Base-by-base conservation (phyloP, 2,329 filamentous ascomycete genomes). In the Trichoderma afroharzianum region DNA sequence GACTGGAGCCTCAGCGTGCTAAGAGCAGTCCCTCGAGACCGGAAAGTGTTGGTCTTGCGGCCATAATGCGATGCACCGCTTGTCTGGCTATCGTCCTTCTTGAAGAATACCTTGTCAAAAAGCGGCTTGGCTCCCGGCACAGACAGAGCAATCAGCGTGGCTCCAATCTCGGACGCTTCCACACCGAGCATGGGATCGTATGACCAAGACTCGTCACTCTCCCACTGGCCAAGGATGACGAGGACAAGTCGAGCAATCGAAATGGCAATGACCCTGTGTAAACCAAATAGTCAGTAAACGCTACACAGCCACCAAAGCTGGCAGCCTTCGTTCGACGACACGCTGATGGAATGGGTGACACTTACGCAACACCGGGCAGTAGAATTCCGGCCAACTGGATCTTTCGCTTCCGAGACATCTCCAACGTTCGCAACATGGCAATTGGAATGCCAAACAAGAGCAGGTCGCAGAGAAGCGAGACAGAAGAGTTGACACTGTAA, bases 151-250 rank as follows among this genome's bases (percentile, higher is more conserved):
- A 87, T 83, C 28, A 87, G 75, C 0, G 86, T 87, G 1, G 82
- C 81, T 4, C 84, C 85, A 24, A 87, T 84, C 53, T 87, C 85
- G 2, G 85, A 82, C 3, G 83, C 83, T 75, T 87, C 85, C 4
- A 87, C 81, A 3, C 79, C 83, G 4, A 87, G 77, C 79, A 87
- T 82, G 0, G 85, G 83, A 67, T 85, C 83, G 74, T 87, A 87
- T 28, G 80, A 79, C 85, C 86, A 87, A 18, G 84, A 86, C 77
- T 80, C 80, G 74, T 87, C 85, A 2, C 78, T 70, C 32, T 83
- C 78, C 83, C 82, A 84, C 68, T 86, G 84, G 0, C 85, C 85
- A 28, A 79, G 74, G 53, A 85, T 82, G 1, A 87, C 85, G 18
- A 87, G 80, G 32, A 83, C 81, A 26, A 86, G 77, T 5, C 85